These are phyloP conservation scores for Aspergillus arachidicola DNA, from an alignment of 2,329 filamentous ascomycete genomes.

Conservation along the genomic window DNA sequence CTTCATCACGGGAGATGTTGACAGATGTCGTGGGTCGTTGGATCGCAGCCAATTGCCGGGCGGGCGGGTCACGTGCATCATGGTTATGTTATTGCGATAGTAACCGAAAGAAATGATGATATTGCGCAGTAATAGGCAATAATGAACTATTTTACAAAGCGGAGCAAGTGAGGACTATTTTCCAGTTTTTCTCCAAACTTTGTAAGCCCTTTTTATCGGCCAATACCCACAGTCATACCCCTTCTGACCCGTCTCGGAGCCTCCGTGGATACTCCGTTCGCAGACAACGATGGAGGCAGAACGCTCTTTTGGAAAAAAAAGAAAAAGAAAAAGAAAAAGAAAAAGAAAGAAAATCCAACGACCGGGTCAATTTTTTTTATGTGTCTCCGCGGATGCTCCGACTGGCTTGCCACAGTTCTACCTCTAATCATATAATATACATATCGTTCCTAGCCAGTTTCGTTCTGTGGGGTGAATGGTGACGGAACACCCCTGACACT, in stretches of 20 bases:
- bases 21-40: neutral
- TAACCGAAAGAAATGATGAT: neutral
- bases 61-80: constrained; percentile 3
- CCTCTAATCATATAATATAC: neutral
- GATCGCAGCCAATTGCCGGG: neutral
- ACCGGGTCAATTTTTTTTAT: neutral
- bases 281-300: too few species aligned
- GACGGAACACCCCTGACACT: neutral
- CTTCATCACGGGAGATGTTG: constrained; percentile 23
- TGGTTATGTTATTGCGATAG: neutral
- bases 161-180: neutral
- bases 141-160: too few species aligned
- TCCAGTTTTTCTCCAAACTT: neutral
- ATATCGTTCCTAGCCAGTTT: neutral
- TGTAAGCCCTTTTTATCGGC: neutral
- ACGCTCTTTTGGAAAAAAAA: too few species aligned
- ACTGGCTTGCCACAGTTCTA: too few species aligned
- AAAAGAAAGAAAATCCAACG: neutral
- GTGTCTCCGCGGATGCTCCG: neutral
- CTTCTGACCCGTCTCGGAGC: constrained; percentile 15
- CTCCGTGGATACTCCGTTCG: constrained; percentile 29
- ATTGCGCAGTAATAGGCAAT: neutral
- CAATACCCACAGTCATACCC: too few species aligned
- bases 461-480: neutral
- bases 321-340: too few species aligned